Evolutionary conservation across 129 eudicot species (phyloP).

Genomic region (Flaveria bidentis): DNA sequence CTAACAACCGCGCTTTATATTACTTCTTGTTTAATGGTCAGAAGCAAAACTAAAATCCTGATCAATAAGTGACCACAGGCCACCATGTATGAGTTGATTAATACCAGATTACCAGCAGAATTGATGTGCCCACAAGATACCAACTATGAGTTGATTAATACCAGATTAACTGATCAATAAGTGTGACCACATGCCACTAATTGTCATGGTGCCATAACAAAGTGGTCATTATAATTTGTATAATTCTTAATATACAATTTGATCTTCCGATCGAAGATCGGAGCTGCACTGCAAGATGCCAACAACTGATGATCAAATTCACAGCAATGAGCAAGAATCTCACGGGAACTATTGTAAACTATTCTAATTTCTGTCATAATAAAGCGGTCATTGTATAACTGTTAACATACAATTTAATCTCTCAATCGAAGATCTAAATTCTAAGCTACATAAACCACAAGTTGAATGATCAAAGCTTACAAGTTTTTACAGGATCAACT

Average conservation of each 20-base stretch:
- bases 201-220: no score
- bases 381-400: not conserved
- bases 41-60: constrained; percentile 2
- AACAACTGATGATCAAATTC: not conserved
- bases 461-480: not conserved
- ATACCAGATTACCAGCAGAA: not conserved
- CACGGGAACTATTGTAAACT: not conserved
- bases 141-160: no score
- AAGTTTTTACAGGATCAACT: not conserved
- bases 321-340: not conserved
- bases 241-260: no score
- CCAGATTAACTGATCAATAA: no score
- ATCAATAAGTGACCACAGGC: not conserved
- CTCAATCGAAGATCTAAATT: not conserved
- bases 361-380: not conserved
- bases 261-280: no score
- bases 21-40: not conserved
- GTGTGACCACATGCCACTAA: no score
- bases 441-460: not conserved
- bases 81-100: not conserved
- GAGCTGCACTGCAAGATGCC: no score
- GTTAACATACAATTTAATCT: not conserved
- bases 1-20: not conserved
- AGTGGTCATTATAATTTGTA: no score
- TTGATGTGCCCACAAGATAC: not conserved